Evolutionary conservation across 176 grass and related monocot genomes (phyloP).

Genomic region (Raddia distichophylla): DNA sequence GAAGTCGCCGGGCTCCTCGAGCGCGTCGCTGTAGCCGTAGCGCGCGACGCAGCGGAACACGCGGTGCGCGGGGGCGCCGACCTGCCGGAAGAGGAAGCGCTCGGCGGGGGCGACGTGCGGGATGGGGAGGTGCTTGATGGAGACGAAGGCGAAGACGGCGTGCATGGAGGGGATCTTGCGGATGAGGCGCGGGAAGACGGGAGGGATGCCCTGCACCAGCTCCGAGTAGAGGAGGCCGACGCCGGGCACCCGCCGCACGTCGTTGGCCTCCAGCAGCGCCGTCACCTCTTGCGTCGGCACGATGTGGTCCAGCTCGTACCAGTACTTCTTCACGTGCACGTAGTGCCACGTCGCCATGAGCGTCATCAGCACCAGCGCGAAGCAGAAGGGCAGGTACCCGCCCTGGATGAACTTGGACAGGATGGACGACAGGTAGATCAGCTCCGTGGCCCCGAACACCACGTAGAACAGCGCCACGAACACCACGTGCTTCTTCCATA

Average conservation of each 20-base stretch:
- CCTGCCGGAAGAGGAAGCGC: constrained; percentile 67
- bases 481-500: constrained; percentile 63
- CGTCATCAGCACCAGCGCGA: constrained; percentile 51
- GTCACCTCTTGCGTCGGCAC: constrained; percentile 30
- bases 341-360: constrained; percentile 71
- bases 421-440: constrained; percentile 66
- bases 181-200: constrained; percentile 66
- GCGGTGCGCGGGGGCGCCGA: constrained; percentile 47
- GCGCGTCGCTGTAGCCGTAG: constrained; percentile 62
- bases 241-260: constrained; percentile 48
- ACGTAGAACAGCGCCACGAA: constrained; percentile 56
- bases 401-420: constrained; percentile 69
- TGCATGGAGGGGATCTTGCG: constrained; percentile 69
- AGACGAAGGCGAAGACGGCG: constrained; percentile 65
- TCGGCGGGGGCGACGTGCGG: constrained; percentile 50
- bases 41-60: constrained; percentile 72
- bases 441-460: constrained; percentile 50
- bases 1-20: constrained; percentile 59
- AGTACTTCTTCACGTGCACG: constrained; percentile 52
- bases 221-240: constrained; percentile 75
- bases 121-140: constrained; percentile 73
- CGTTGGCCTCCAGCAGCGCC: constrained; percentile 39
- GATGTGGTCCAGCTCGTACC: constrained; percentile 50
- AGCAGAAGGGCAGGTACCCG: constrained; percentile 67
- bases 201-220: constrained; percentile 69